Conservation (phyloP, 495 filamentous ascomycete genomes). For the Penicillium argentinense region DNA sequence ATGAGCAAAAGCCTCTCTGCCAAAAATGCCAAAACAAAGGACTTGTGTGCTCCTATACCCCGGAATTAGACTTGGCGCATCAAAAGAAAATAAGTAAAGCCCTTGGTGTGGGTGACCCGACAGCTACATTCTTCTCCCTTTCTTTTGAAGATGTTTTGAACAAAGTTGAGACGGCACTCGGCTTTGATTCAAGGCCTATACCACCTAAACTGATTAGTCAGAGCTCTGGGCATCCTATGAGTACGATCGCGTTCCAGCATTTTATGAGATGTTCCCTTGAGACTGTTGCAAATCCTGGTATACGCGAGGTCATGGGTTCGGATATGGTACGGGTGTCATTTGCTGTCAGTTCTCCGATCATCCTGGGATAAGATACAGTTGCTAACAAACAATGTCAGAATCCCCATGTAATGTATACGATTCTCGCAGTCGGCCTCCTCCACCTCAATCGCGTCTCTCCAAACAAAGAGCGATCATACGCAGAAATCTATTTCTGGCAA, state of each 20-base stretch:
- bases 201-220: background rate
- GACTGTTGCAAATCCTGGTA: constrained; percentile 27
- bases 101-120: background rate
- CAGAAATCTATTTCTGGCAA: constrained; percentile 44
- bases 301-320: constrained; percentile 33
- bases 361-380: too few relatives aligned
- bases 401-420: constrained; percentile 44
- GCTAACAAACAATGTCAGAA: constrained; percentile 32
- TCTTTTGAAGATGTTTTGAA: constrained; percentile 17
- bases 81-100: background rate
- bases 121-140: constrained; percentile 13
- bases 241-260: constrained; percentile 30
- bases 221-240: constrained; percentile 6
- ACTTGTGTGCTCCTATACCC: constrained; percentile 21
- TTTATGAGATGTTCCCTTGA: constrained; percentile 32
- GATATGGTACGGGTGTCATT: constrained; percentile 43
- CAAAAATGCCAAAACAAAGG: constrained; percentile 24
- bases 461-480: constrained; percentile 24
- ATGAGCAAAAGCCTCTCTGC: constrained; percentile 32
- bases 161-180: constrained; percentile 13
- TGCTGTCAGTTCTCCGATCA: constrained; percentile 24
- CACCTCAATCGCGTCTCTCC: constrained; percentile 38
- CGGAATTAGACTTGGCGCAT: background rate
- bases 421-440: constrained; percentile 39
- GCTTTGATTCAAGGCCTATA: constrained; percentile 1